A percentile compares a stretch with the other conserved stretches of the same genome.
phyloP scores from a whole-genome alignment of 805 yeast species.

The Pichia membranifaciens region DNA sequence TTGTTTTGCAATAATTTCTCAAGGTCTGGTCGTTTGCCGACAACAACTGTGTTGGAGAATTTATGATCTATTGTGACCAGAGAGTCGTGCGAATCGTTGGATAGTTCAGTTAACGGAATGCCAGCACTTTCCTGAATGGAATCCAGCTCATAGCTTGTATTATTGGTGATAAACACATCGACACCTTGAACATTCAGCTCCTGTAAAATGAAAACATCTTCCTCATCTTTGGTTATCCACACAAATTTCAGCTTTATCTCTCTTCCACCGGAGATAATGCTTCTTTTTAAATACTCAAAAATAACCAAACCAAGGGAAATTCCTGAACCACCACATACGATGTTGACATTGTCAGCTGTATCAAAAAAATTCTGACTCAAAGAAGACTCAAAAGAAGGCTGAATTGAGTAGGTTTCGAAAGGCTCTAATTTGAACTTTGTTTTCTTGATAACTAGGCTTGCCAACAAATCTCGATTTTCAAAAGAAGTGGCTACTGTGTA shows the following conservation, averaged over 20 bases:
- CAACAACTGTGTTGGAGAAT: constrained; percentile 15
- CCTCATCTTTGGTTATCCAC: constrained; percentile 48
- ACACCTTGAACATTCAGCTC: constrained; percentile 33
- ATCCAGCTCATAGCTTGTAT: background rate
- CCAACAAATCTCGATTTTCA: constrained; percentile 27
- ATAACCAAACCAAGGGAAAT: constrained; percentile 57
- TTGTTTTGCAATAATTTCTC: constrained; percentile 27
- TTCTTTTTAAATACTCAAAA: constrained; percentile 34
- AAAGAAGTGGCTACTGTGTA: constrained; percentile 47
- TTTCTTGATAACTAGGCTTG: constrained; percentile 42
- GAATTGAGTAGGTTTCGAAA: constrained; percentile 33
- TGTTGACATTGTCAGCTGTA: constrained; percentile 43
- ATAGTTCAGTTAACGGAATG: constrained; percentile 15
- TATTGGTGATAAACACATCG: constrained; percentile 35
- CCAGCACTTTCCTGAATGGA: constrained; percentile 26
- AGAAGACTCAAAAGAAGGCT: constrained; percentile 38
- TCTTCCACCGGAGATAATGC: constrained; percentile 18
- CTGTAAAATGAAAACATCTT: constrained; percentile 43
- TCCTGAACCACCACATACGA: constrained; percentile 72
- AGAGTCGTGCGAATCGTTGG: constrained; percentile 9
- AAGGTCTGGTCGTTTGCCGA: constrained; percentile 42
- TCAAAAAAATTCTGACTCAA: constrained; percentile 39
- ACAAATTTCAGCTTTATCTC: constrained; percentile 36
- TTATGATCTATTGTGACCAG: constrained; percentile 3
- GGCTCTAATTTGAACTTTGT: constrained; percentile 33